These are phyloP conservation scores for Xerocomus brunneocitrinus DNA, from an alignment of 768 basidiomycete genomes.

Conservation along the genomic window DNA sequence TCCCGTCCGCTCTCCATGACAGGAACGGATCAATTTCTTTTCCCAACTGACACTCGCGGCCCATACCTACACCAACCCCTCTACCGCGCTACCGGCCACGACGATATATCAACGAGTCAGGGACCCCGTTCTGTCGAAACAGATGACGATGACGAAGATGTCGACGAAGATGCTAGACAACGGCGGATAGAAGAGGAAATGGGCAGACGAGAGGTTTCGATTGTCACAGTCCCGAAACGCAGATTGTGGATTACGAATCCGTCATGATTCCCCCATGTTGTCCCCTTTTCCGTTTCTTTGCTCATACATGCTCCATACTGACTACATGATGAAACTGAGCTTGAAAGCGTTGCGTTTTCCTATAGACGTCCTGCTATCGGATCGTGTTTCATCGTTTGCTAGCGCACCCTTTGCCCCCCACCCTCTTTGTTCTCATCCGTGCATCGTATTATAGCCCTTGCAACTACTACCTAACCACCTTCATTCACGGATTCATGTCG, in stretches of 20 bases:
- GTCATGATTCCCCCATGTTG: constrained; percentile 26
- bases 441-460: constrained; percentile 26
- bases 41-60: constrained; percentile 43
- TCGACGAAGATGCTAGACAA: constrained; percentile 72
- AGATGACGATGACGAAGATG: constrained; percentile 62
- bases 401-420: neutral
- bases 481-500: constrained; percentile 30
- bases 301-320: constrained; percentile 21
- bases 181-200: constrained; percentile 79
- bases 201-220: constrained; percentile 77
- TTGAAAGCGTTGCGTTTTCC: constrained; percentile 4
- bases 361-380: constrained; percentile 13
- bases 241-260: constrained; percentile 74
- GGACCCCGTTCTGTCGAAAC: constrained; percentile 48
- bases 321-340: constrained; percentile 12
- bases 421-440: constrained; percentile 1
- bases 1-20: constrained; percentile 38
- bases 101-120: constrained; percentile 37
- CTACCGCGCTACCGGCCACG: constrained; percentile 45
- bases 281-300: neutral
- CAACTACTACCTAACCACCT: constrained; percentile 24
- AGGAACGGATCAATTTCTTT: constrained; percentile 40
- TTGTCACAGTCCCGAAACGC: constrained; percentile 71
- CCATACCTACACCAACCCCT: constrained; percentile 70
- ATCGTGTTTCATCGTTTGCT: constrained; percentile 14